phyloP scores from a whole-genome alignment of 106 monocot species.

The Chionographis japonica region DNA sequence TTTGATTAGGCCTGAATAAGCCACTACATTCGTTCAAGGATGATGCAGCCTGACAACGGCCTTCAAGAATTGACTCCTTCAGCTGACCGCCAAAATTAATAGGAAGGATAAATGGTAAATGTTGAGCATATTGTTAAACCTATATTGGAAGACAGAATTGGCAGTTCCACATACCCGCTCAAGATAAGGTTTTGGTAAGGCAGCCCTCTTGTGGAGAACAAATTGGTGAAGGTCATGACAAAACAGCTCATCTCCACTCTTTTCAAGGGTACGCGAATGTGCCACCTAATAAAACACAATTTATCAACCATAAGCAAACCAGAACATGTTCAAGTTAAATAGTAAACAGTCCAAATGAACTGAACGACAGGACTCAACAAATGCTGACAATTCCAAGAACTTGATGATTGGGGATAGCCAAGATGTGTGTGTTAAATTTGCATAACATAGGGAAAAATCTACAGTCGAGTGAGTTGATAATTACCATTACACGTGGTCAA shows the following conservation, averaged over 20 bases:
- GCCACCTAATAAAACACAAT: conserved; percentile 16
- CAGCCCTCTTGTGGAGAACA: conserved; percentile 30
- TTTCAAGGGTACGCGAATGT: background rate
- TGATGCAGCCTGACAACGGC: background rate
- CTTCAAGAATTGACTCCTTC: conserved; percentile 28
- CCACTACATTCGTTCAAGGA: conserved; percentile 11
- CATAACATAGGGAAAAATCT: no score
- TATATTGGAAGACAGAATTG: conserved; percentile 1
- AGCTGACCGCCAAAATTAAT: conserved; percentile 20
- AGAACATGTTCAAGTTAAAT: no score
- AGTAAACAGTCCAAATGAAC: no score
- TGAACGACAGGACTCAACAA: no score
- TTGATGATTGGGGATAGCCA: no score
- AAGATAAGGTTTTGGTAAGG: conserved; percentile 50
- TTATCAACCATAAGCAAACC: no score
- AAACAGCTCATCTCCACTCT: conserved; percentile 1
- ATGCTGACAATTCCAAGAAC: no score
- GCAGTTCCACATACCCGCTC: conserved; percentile 28
- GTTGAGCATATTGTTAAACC: background rate
- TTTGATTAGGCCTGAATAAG: background rate
- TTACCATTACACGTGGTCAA: no score
- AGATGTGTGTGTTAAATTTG: no score
- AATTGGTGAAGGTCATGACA: conserved; percentile 21
- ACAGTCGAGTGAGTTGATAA: no score
- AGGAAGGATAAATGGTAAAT: conserved; percentile 2